Evolutionary conservation across 768 basidiomycete genomes (phyloP).

Genomic region (Leccinum aurantiacum): DNA sequence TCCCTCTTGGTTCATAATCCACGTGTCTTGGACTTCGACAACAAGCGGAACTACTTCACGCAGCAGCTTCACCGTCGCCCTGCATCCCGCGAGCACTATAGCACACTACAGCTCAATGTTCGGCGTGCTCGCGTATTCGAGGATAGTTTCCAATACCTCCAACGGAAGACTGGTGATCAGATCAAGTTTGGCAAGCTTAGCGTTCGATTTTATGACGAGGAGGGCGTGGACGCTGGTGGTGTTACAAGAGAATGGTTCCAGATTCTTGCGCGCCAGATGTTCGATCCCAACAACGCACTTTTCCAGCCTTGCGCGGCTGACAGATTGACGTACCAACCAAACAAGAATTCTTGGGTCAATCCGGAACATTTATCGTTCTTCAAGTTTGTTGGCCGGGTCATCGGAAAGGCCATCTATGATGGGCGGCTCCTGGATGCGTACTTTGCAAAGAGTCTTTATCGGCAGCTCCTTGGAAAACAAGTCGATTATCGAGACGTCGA

Average conservation of each 20-base stretch:
- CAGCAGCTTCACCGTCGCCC: constrained; percentile 89
- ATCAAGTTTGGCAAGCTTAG: constrained; percentile 98
- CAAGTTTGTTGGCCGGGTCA: constrained; percentile 97
- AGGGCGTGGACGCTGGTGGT: constrained; percentile 97
- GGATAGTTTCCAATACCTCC: constrained; percentile 92
- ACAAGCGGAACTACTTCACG: constrained; percentile 95
- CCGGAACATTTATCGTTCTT: constrained; percentile 96
- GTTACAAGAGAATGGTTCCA: constrained; percentile 99
- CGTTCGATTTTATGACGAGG: constrained; percentile 94
- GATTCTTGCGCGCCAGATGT: constrained; percentile 97
- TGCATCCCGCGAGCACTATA: constrained; percentile 75
- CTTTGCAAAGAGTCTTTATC: constrained; percentile 95
- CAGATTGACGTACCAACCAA: constrained; percentile 92
- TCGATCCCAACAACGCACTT: constrained; percentile 96
- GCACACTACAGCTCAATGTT: constrained; percentile 85
- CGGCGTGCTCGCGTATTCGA: constrained; percentile 92
- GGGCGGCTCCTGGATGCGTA: constrained; percentile 95
- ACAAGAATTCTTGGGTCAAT: constrained; percentile 91
- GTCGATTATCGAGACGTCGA: constrained; percentile 97
- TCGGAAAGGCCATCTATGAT: constrained; percentile 97
- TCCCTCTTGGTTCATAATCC: constrained; percentile 94
- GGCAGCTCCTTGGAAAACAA: constrained; percentile 89
- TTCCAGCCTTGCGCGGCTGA: constrained; percentile 99
- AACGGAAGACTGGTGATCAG: constrained; percentile 88
- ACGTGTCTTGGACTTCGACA: constrained; percentile 97